Evolutionary conservation across 352 stramenopile species (phyloP).

Genomic region (Thalassiosira livingstoniorum): DNA sequence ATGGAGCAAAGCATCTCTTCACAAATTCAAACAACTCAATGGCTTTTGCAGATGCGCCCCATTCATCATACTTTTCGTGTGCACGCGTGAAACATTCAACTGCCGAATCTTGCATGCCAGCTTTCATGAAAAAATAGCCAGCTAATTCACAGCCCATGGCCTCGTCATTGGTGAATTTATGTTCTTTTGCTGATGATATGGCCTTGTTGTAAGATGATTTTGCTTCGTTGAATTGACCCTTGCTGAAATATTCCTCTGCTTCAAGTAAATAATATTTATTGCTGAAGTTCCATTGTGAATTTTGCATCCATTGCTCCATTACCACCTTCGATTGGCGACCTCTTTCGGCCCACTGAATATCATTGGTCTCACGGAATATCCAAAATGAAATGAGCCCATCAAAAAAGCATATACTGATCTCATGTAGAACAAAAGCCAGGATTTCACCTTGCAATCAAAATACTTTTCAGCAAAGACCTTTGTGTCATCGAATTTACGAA

Average conservation of each 20-base stretch:
- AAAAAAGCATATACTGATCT: conserved; percentile 12
- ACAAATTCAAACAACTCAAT: too few species aligned
- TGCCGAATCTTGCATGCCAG: background rate
- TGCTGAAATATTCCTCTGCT: conserved; percentile 40
- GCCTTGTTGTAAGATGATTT: conserved; percentile 49
- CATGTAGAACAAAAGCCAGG: conserved; percentile 12
- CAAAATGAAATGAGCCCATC: conserved; percentile 40
- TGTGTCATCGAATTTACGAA: conserved; percentile 27
- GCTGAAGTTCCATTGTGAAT: conserved; percentile 48
- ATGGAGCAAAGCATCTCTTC: too few species aligned
- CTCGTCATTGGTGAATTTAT: conserved; percentile 53
- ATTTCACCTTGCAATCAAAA: conserved; percentile 18
- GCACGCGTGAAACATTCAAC: background rate
- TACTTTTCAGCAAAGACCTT: conserved; percentile 30
- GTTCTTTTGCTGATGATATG: conserved; percentile 41
- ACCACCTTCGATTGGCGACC: conserved; percentile 16
- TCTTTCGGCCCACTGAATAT: conserved; percentile 24
- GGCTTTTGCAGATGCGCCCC: background rate
- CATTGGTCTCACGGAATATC: conserved; percentile 30
- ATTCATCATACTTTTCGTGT: background rate
- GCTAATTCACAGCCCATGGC: background rate
- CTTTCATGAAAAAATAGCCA: background rate
- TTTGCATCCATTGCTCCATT: conserved; percentile 40
- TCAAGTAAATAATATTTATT: conserved; percentile 43
- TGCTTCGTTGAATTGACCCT: conserved; percentile 31